Conservation (phyloP, 106 monocot species). For the Acorus gramineus region DNA sequence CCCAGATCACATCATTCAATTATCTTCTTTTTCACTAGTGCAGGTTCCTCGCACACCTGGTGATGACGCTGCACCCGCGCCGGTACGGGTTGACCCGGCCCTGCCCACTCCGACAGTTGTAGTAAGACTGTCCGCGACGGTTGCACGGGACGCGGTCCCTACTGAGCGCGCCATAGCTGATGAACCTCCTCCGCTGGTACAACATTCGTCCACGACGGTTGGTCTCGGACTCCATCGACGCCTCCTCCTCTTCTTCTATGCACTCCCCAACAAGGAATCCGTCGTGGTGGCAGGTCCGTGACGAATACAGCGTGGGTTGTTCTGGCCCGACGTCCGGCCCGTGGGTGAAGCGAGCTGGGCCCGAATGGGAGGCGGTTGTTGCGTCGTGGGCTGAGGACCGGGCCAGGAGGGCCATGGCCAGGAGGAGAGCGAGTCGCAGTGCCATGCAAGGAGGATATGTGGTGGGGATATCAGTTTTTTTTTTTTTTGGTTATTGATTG, state of each 20-base stretch:
- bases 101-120: constrained; percentile 18
- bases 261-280: constrained; percentile 9
- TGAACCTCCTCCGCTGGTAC: neutral
- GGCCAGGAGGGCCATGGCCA: too few relatives aligned
- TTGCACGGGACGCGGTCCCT: constrained; percentile 28
- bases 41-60: constrained; percentile 20
- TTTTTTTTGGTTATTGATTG: too few relatives aligned
- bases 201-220: constrained; percentile 11
- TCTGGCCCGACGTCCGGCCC: too few relatives aligned
- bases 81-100: constrained; percentile 35
- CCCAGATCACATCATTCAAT: too few relatives aligned
- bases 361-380: too few relatives aligned
- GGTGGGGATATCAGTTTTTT: too few relatives aligned
- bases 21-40: neutral
- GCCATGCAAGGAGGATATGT: too few relatives aligned
- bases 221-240: constrained; percentile 18
- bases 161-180: constrained; percentile 29
- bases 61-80: constrained; percentile 42
- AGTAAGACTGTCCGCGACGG: constrained; percentile 36
- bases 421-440: too few relatives aligned
- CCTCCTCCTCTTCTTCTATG: constrained; percentile 20
- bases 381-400: too few relatives aligned
- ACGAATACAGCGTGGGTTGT: neutral
- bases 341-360: too few relatives aligned
- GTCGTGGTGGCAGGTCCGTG: neutral